Evolutionary conservation across 441 rosid species (phyloP), one percentile per base, ranked within the genome.

Genomic region (Omphalea diandra): DNA sequence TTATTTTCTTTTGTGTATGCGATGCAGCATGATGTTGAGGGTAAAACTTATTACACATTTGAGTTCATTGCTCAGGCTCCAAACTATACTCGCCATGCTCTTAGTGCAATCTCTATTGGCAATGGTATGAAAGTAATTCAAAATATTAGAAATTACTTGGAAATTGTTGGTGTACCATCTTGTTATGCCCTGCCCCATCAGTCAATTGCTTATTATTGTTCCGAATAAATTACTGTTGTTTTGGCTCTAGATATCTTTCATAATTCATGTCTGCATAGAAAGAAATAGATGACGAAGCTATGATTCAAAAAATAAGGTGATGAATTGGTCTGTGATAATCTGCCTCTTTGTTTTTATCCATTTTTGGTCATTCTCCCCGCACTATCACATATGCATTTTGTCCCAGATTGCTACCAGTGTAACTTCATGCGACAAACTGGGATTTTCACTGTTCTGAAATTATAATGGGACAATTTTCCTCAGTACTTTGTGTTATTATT

Each of bases 41-140:
- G 94, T 47, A 87, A 84, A 81, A 71, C 82, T 32, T 89, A 90
- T 74, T 93, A 89, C 73, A 83, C 87, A 58, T 82, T 94, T 63
- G 98, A 94, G 90, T 91, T 91, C 73, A 68, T 87, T 61, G 91
- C 83, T 69, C 84, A 84, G 73, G 95, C 98, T 54, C 94, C 94
- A 75, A 94, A 89, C 85, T 91, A 75, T 71, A 89, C 87, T 2
- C 93, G 98, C 46, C 98, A 94, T 75, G 97, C 96, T 41, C 87
- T 88, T 14, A 85, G 97, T 49, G 57, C 86, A 69, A 76, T 94
- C 73, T 68, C 87, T 14, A 85, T 89, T 55, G 89, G 87, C 75
- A 91, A 88, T 33, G 98, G 97, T 89, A 86, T 61, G 80, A 36
- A 59, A 62, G 70, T 29, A 11, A 54, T 43, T 27, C 2, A 18